These are phyloP conservation scores for Cruciata laevipes DNA, from an alignment of 257 asterid species.

Conservation along the genomic window DNA sequence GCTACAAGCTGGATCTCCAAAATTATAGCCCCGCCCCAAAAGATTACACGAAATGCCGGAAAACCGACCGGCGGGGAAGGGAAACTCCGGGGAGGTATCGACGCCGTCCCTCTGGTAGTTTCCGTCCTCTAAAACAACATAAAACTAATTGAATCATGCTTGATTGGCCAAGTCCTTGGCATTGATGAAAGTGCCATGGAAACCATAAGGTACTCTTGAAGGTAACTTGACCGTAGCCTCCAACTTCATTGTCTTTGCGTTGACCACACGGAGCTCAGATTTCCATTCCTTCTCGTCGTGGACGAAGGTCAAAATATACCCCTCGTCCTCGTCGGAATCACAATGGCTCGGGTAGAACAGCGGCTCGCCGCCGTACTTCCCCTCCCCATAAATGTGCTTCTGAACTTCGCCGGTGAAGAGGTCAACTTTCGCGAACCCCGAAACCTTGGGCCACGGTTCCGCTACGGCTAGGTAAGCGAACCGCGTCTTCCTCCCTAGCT, in stretches of 20 bases:
- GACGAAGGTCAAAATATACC: conserved; percentile 69
- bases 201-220: conserved; percentile 89
- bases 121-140: conserved; percentile 23
- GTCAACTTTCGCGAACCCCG: conserved; percentile 91
- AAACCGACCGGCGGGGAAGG: background rate
- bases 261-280: conserved; percentile 77
- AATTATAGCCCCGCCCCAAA: too few species aligned
- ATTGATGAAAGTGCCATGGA: conserved; percentile 78
- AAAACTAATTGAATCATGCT: conserved; percentile 9
- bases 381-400: conserved; percentile 66
- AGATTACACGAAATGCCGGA: too few species aligned
- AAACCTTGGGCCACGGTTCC: conserved; percentile 98
- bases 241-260: conserved; percentile 49
- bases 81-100: conserved; percentile 84
- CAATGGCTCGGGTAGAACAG: conserved; percentile 60
- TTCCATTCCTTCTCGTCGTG: conserved; percentile 66
- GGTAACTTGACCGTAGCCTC: conserved; percentile 78
- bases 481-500: conserved; percentile 73
- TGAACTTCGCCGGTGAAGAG: conserved; percentile 60
- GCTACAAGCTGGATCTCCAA: conserved; percentile 78
- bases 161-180: conserved; percentile 60
- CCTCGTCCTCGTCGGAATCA: conserved; percentile 58
- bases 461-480: conserved; percentile 84
- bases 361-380: conserved; percentile 92
- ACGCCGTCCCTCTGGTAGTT: conserved; percentile 81